Base-by-base conservation (phyloP, 2,329 filamentous ascomycete species). In the Aspergillus awamori region DNA sequence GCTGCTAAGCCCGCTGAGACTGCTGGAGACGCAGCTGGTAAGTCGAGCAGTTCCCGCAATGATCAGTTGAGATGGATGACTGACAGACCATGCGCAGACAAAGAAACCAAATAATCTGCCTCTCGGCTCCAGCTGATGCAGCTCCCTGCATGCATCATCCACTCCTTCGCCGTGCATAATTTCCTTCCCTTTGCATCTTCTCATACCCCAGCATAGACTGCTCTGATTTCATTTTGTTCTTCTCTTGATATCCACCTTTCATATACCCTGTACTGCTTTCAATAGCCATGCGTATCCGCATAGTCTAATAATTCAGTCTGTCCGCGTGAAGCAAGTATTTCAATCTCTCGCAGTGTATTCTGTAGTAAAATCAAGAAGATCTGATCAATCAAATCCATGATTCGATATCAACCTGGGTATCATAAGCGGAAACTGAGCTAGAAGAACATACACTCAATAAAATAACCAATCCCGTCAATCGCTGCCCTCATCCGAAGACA, bases 191-290 rank as follows among this genome's bases (percentile, higher is more conserved):
- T 48, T 57, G 51, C 57, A 54, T 57, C 43, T 63, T 63, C 60
- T 63, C 60, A 65, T 66, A 66, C 60, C 58, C 62, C 59, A 58
- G 58, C 65, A 59, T 60, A 51, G 49, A 61, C 24, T 58, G 53
- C 53, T 47, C 39, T 45, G 53, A 47, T 62, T 57, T 48, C 55
- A 33, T 60, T 62, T 41, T 57, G 55, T 57, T 57, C 28, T 62
- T 45, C 48, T 47, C 39, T 39, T 41, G 57, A 54, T 48, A 49
- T 59, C 59, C 38, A 54, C 61, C 33, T 47, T 51, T 57, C 39
- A 56, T 61, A 67, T 68, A 68, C 66, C 65, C 66, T 65, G 47
- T 60, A 45, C 51, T 63, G 45, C 58, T 53, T 59, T 54, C 58
- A 30, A 53, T 53, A 55, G 57, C 47, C 51, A 53, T 49, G 28